Evolutionary conservation across 345 rosid genomes (phyloP).

Genomic region (Lumnitzera littorea): DNA sequence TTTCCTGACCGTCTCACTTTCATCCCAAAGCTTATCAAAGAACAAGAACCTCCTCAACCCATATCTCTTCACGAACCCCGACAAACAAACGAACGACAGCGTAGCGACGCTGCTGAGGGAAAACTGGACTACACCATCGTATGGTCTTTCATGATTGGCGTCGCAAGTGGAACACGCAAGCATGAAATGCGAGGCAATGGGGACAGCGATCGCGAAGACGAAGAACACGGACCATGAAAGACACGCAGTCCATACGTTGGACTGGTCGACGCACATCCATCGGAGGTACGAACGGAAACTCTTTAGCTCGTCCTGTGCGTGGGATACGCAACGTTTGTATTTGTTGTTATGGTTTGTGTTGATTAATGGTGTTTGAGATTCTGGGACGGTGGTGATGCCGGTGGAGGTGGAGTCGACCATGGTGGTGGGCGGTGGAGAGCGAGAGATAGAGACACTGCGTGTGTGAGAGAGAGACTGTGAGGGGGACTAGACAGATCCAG

Average conservation of each 20-base stretch:
- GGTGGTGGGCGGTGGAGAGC: background rate
- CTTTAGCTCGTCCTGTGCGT: conserved; percentile 68
- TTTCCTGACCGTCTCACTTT: conserved; percentile 67
- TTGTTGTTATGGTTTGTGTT: conserved; percentile 7
- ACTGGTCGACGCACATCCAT: conserved; percentile 95
- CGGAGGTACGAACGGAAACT: conserved; percentile 68
- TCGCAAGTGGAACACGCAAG: conserved; percentile 78
- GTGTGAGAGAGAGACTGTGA: too few species aligned
- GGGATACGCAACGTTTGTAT: conserved; percentile 35
- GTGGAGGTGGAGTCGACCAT: background rate
- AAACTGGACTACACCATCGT: conserved; percentile 71
- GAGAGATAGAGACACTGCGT: background rate
- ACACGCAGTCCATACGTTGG: conserved; percentile 37
- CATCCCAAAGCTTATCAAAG: conserved; percentile 86
- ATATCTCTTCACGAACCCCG: conserved; percentile 51
- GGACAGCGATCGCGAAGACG: conserved; percentile 53
- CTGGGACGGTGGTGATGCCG: background rate
- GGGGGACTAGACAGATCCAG: background rate
- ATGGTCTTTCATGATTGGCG: conserved; percentile 57
- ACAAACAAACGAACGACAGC: conserved; percentile 61
- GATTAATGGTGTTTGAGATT: background rate
- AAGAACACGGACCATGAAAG: conserved; percentile 77
- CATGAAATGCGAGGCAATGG: conserved; percentile 64
- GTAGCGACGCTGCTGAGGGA: conserved; percentile 66
- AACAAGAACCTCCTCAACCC: conserved; percentile 77